A percentile compares a stretch with the other conserved stretches of the same genome.
Conservation (phyloP, 257 asterid genomes). For the Fraxinus americana region DNA sequence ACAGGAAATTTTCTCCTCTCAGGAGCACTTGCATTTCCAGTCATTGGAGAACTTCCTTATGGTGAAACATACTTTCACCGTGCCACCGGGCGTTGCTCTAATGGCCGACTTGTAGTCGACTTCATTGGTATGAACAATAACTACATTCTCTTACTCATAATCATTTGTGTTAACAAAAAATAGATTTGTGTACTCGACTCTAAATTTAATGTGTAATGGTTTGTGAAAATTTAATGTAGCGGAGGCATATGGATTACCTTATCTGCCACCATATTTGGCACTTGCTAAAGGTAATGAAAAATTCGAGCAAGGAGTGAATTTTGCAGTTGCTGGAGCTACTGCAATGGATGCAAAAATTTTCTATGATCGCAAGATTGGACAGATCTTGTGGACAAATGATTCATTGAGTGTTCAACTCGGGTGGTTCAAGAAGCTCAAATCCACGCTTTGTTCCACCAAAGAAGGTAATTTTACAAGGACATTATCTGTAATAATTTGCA, state of each 20-base stretch:
- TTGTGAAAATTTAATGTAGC: conserved; percentile 38
- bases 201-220: no score
- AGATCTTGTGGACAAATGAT: conserved; percentile 63
- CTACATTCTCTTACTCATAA: background rate
- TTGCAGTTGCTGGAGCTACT: conserved; percentile 89
- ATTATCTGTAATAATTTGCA: no score
- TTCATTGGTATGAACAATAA: conserved; percentile 45
- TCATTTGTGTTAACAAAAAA: no score
- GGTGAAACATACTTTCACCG: conserved; percentile 65
- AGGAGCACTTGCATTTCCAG: conserved; percentile 66
- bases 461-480: conserved; percentile 39
- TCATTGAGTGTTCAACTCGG: conserved; percentile 63
- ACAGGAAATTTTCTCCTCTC: conserved; percentile 74
- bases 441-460: conserved; percentile 54
- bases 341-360: conserved; percentile 68
- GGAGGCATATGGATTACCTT: conserved; percentile 78
- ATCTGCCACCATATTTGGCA: conserved; percentile 60
- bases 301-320: conserved; percentile 63
- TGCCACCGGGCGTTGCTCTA: conserved; percentile 65
- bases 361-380: conserved; percentile 52
- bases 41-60: conserved; percentile 62
- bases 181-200: background rate
- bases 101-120: conserved; percentile 64
- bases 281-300: conserved; percentile 34
- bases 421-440: conserved; percentile 68